Evolutionary conservation across 129 eudicot species (phyloP).

Genomic region (Kitagawia praeruptora): DNA sequence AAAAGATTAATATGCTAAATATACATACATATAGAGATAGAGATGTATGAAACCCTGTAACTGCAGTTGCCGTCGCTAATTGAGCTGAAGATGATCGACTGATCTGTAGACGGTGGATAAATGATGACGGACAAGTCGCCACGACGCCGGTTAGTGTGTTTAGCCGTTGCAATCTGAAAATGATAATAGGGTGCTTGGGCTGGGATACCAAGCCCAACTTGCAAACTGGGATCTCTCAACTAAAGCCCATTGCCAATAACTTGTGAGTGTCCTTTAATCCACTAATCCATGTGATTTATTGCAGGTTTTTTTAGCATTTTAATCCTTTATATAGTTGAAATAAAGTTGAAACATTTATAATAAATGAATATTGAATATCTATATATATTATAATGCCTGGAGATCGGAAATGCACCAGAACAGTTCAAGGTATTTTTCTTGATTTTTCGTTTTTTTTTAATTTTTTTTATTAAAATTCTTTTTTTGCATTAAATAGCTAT

Average conservation of each 20-base stretch:
- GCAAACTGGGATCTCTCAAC: not conserved
- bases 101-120: not conserved
- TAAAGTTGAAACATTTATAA: too few species aligned
- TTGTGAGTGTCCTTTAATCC: too few species aligned
- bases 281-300: too few species aligned
- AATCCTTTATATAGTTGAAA: too few species aligned
- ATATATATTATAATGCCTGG: too few species aligned
- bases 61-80: not conserved
- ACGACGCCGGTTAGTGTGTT: not conserved
- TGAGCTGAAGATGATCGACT: not conserved
- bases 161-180: not conserved
- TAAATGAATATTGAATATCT: too few species aligned
- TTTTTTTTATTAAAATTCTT: too few species aligned
- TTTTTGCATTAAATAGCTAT: too few species aligned
- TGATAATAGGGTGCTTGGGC: not conserved
- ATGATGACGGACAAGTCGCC: not conserved
- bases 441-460: too few species aligned
- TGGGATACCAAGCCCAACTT: not conserved
- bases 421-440: too few species aligned
- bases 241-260: not conserved
- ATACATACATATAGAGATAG: not conserved
- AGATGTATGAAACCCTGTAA: not conserved
- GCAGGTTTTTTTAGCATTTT: too few species aligned
- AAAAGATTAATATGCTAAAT: not conserved
- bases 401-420: too few species aligned